Percentiles rank a stretch among this genome's conserved stretches.
These are phyloP conservation scores for Calonectria henricotiae DNA, from an alignment of 2,329 filamentous ascomycete species.

Conservation along the genomic window DNA sequence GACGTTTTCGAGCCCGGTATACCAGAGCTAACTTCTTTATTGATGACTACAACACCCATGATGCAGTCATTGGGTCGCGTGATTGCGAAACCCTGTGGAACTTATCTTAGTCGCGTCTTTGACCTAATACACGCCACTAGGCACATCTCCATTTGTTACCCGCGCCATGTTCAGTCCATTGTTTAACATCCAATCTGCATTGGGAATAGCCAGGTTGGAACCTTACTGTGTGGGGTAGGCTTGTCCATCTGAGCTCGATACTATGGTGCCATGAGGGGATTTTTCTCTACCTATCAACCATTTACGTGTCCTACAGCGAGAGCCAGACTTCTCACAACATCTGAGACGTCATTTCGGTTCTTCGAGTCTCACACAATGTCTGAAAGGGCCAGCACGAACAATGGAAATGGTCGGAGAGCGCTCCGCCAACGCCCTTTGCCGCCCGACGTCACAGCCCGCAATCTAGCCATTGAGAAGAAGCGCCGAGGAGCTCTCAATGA, in stretches of 20 bases:
- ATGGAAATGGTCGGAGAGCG: background rate
- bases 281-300: background rate
- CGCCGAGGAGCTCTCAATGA: conserved; percentile 4
- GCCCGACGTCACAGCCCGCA: conserved; percentile 13
- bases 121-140: background rate
- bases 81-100: background rate
- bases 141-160: background rate
- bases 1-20: too few relatives aligned
- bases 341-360: background rate
- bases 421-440: background rate
- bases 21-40: too few relatives aligned
- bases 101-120: background rate
- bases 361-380: background rate
- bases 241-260: background rate
- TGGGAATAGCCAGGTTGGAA: background rate
- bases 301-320: background rate
- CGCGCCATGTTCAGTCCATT: background rate
- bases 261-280: conserved; percentile 6
- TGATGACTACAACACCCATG: background rate
- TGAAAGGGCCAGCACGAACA: background rate
- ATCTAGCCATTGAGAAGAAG: conserved; percentile 5
- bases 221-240: conserved; percentile 8
- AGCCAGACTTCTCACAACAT: background rate
- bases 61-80: background rate
- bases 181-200: background rate